Conservation (phyloP, 2,329 filamentous ascomycete genomes). For the Colletotrichum eremochloae region DNA sequence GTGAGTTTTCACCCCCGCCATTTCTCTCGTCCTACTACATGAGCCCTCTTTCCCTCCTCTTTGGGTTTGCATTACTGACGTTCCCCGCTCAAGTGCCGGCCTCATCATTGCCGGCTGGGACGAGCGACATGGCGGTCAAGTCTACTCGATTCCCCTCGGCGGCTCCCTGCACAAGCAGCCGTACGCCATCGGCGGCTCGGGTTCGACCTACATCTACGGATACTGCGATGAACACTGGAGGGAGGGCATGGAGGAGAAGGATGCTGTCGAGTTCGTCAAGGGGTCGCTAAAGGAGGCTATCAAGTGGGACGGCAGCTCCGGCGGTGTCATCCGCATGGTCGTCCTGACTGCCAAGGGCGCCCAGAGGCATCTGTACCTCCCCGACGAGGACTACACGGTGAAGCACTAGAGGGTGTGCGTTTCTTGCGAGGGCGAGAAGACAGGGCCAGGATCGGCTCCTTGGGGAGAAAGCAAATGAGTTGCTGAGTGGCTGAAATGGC, state of each 20-base stretch:
- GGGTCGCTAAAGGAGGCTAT: slow-evolving; percentile 92
- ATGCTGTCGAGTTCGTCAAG: slow-evolving; percentile 94
- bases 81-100: slow-evolving; percentile 74
- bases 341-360: slow-evolving; percentile 92
- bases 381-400: slow-evolving; percentile 88
- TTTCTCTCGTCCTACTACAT: too few relatives aligned
- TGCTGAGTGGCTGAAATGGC: not conserved
- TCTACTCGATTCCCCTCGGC: slow-evolving; percentile 96
- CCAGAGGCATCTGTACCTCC: slow-evolving; percentile 93
- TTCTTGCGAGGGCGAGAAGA: slow-evolving; percentile 43
- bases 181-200: slow-evolving; percentile 95
- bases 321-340: slow-evolving; percentile 97
- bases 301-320: slow-evolving; percentile 99
- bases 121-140: slow-evolving; percentile 92
- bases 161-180: slow-evolving; percentile 97
- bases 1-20: slow-evolving; percentile 62
- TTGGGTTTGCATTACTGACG: not conserved
- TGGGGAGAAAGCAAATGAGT: not conserved
- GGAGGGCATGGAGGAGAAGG: slow-evolving; percentile 92
- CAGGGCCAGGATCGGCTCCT: not conserved
- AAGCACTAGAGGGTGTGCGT: slow-evolving; percentile 65
- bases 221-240: slow-evolving; percentile 98
- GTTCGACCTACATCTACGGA: slow-evolving; percentile 99
- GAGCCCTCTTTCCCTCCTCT: not conserved
- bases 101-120: slow-evolving; percentile 99